A percentile compares a stretch with the other conserved stretches of the same genome.
phyloP scores from a whole-genome alignment of 2,329 filamentous ascomycete genomes.

The Colletotrichum chlorophyti region DNA sequence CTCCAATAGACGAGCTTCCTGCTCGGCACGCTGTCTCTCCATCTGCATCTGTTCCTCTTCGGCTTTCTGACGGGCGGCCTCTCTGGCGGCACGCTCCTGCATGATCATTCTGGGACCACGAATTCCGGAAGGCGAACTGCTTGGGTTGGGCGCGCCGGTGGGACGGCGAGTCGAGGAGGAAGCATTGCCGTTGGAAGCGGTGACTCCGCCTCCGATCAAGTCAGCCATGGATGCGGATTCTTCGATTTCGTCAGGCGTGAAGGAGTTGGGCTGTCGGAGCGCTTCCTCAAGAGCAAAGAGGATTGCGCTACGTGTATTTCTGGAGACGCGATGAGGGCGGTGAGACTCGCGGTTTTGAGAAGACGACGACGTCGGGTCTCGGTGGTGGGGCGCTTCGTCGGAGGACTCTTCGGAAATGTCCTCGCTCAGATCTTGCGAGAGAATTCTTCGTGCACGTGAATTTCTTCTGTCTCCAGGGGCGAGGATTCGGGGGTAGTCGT shows the following conservation, averaged over 20 bases:
- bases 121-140: slow-evolving; percentile 69
- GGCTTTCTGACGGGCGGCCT: slow-evolving; percentile 72
- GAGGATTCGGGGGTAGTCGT: slow-evolving; percentile 31
- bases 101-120: slow-evolving; percentile 90
- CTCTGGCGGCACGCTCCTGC: slow-evolving; percentile 81
- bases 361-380: slow-evolving; percentile 33
- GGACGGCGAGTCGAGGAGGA: slow-evolving; percentile 46
- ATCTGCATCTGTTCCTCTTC: slow-evolving; percentile 67
- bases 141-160: slow-evolving; percentile 56
- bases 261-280: slow-evolving; percentile 79
- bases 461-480: slow-evolving; percentile 32
- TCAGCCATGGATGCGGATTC: slow-evolving; percentile 94
- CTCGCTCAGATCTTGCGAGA: slow-evolving; percentile 58
- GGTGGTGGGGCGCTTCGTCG: slow-evolving; percentile 35
- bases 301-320: slow-evolving; percentile 86
- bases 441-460: slow-evolving; percentile 40
- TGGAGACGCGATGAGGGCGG: slow-evolving; percentile 72
- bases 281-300: slow-evolving; percentile 92
- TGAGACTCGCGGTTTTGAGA: slow-evolving; percentile 42
- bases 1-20: slow-evolving; percentile 61
- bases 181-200: slow-evolving; percentile 62
- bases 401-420: slow-evolving; percentile 49
- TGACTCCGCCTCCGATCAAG: slow-evolving; percentile 65
- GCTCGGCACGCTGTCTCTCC: slow-evolving; percentile 64
- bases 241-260: slow-evolving; percentile 85